Base-by-base conservation (phyloP, 2,329 filamentous ascomycete species). In the Didymellaceae sp. region DNA sequence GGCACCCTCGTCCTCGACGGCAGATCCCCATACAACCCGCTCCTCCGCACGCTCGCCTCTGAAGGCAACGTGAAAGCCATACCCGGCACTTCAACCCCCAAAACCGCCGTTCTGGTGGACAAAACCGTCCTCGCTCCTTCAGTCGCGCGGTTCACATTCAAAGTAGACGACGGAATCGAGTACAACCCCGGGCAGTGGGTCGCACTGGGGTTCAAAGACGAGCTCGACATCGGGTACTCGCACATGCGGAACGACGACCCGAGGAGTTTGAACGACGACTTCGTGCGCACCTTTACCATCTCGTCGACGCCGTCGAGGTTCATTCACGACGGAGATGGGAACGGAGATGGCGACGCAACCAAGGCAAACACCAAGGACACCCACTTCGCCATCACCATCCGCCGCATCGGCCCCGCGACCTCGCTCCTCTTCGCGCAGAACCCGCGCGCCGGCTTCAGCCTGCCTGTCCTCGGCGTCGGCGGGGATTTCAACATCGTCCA, bases 221-320 rank as follows among this genome's bases (percentile, higher is more conserved):
- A 92, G 61, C 75, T 96, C 1, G 84, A 88, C 56, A 71, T 79
- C 9, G 91, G 91, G 0, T 96, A 91, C 71, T 83, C 81, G 39
- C 91, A 96, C 68, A 96, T 96, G 91, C 79, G 85, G 2, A 86
- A 95, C 56, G 84, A 88, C 49, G 90, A 95, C 58, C 91, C 91
- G 5, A 80, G 81, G 57, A 89, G 85, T 60, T 70, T 96, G 13
- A 96, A 96, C 62, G 91, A 96, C 66, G 90, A 96, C 67, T 92
- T 85, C 55, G 78, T 94, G 4, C 79, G 91, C 21, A 95, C 90
- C 0, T 96, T 96, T 65, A 96, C 91, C 2, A 81, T 96, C 0
- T 89, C 87, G 1, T 89, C 82, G 2, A 72, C 76, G 1, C 83
- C 86, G 2, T 25, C 32, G 10, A 11, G 18, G 2, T 6, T 6